Conservation (phyloP, 2,329 filamentous ascomycete genomes). For the Intubia oerlemansii region DNA sequence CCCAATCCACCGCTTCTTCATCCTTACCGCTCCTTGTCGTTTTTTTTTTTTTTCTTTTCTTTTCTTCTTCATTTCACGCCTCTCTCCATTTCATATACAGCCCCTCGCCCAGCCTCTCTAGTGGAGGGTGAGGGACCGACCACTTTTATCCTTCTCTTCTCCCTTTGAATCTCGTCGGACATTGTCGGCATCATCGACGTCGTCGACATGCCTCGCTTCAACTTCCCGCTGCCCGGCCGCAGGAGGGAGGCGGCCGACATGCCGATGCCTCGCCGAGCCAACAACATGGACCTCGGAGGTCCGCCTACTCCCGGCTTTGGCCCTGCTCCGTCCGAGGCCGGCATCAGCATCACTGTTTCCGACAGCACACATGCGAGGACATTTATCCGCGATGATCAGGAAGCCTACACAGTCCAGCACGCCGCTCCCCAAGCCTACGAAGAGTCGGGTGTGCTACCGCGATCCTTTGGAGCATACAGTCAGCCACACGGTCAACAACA, state of each 20-base stretch:
- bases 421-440: too few relatives aligned
- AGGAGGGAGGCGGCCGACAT: conserved; percentile 18
- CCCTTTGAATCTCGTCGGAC: not conserved
- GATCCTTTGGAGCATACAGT: too few relatives aligned
- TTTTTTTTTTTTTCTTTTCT: not conserved
- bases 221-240: conserved; percentile 25
- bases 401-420: too few relatives aligned
- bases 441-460: not conserved
- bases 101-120: not conserved
- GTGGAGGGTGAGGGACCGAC: not conserved
- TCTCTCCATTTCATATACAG: not conserved
- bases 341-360: conserved; percentile 22
- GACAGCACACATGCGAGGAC: conserved; percentile 17
- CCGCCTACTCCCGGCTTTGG: too few relatives aligned
- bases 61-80: not conserved
- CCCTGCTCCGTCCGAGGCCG: too few relatives aligned
- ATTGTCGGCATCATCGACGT: not conserved
- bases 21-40: not conserved
- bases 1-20: too few relatives aligned
- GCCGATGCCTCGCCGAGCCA: too few relatives aligned
- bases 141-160: not conserved
- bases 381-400: too few relatives aligned
- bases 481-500: not conserved
- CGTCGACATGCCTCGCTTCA: conserved; percentile 18
- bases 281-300: too few relatives aligned